Conservation (phyloP, 805 yeast species). For the Candida insectalens region DNA sequence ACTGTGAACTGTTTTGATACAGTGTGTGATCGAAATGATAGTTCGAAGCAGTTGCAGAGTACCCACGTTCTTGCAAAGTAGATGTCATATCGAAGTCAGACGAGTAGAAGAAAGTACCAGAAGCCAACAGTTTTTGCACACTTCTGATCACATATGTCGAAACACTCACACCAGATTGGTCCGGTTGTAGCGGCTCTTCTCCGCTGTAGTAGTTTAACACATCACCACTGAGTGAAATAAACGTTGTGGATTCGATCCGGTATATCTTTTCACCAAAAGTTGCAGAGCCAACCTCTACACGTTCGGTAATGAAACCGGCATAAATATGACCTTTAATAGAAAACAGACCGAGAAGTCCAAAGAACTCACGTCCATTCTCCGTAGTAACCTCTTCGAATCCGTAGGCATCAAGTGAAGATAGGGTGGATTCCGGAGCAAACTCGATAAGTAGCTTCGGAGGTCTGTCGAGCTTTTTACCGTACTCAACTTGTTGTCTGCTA, state of each 20-base stretch:
- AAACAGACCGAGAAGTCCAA: conserved; percentile 56
- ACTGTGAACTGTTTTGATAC: conserved; percentile 33
- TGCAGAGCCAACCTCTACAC: conserved; percentile 46
- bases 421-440: not conserved
- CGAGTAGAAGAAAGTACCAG: conserved; percentile 41
- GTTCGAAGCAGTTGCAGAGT: conserved; percentile 2
- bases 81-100: conserved; percentile 36
- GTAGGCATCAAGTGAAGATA: not conserved
- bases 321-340: conserved; percentile 43
- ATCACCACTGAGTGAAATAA: conserved; percentile 52
- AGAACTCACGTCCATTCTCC: conserved; percentile 9
- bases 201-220: conserved; percentile 2
- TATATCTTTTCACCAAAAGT: conserved; percentile 38
- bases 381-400: not conserved
- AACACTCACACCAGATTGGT: not conserved
- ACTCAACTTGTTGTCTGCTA: not conserved
- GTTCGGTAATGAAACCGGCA: conserved; percentile 48
- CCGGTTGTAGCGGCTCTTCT: not conserved
- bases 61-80: conserved; percentile 35
- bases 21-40: conserved; percentile 1
- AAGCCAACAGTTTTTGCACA: conserved; percentile 32
- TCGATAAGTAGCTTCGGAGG: conserved; percentile 1
- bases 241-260: conserved; percentile 50
- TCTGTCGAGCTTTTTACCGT: not conserved
- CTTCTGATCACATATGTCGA: conserved; percentile 6